These are phyloP conservation scores for Calonectria pseudoreteaudii DNA, from an alignment of 2,329 filamentous ascomycete genomes.

Conservation along the genomic window DNA sequence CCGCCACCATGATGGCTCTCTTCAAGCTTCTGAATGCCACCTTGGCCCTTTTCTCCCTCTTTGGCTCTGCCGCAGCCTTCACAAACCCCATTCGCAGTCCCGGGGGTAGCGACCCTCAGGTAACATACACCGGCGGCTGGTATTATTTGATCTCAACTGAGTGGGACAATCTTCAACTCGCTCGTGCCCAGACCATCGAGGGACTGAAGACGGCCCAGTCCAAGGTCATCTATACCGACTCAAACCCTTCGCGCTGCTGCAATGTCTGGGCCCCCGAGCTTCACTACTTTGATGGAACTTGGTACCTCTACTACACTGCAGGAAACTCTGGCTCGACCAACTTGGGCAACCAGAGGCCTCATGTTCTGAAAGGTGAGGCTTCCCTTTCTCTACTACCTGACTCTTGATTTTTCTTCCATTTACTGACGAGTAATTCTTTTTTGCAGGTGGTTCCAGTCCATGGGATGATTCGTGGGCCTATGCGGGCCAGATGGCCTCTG, in stretches of 20 bases:
- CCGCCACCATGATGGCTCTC: background rate
- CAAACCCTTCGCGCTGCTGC: constrained; percentile 59
- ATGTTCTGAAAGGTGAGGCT: constrained; percentile 61
- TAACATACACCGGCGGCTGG: constrained; percentile 63
- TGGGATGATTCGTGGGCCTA: constrained; percentile 63
- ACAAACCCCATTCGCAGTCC: constrained; percentile 64
- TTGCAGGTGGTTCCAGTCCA: constrained; percentile 60
- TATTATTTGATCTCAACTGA: constrained; percentile 70
- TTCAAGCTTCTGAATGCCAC: background rate
- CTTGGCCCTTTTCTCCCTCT: constrained; percentile 4
- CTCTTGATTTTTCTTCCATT: background rate
- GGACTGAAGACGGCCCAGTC: constrained; percentile 65
- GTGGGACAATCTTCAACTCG: constrained; percentile 67
- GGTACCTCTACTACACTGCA: constrained; percentile 70
- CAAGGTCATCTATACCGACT: constrained; percentile 63
- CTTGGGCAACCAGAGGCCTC: constrained; percentile 61
- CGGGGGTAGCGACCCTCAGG: constrained; percentile 64
- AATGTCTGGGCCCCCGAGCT: constrained; percentile 71
- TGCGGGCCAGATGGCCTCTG: constrained; percentile 56
- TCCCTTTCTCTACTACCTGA: background rate
- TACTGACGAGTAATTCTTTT: background rate
- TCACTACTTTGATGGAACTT: constrained; percentile 59
- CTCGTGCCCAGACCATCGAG: constrained; percentile 63
- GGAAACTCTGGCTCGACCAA: constrained; percentile 53
- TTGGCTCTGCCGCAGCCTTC: constrained; percentile 48